Evolutionary conservation across 352 stramenopile species (phyloP), one percentile per base, ranked within the genome.

Genomic region (Phytopythium mirpurense): DNA sequence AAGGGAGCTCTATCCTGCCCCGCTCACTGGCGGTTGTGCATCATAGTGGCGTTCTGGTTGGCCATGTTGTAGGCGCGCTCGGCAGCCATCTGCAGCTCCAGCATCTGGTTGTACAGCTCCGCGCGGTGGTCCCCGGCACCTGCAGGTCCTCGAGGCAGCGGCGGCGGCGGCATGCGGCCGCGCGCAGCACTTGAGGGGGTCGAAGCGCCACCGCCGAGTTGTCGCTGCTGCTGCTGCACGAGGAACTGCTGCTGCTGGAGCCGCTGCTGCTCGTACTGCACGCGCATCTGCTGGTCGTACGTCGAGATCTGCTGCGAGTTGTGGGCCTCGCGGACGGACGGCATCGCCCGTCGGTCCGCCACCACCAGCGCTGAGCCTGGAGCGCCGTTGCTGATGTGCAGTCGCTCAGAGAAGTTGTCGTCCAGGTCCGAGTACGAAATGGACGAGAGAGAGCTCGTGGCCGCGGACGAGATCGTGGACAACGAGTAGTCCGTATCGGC

Each of bases 81-180:
- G 29, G 79, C 76, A 27, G 80, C 63, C 62, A 88, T 74, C 49
- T 86, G 79, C 52, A 90, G 62, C 57, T 86, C 76, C 27, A 88
- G 61, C 79, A 90, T 88, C 54, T 90, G 74, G 57, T 88, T 86
- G 67, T 90, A 90, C 9, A 90, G 66, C 14, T 62, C 76, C 56
- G 73, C 64, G 21, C 77, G 78, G 32, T 52, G 46, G 46, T 43
- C 23, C 8, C 5, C 46, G 7, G 29, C 46, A 3, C 16, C 29
- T n/a, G 19, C 27, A 5, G n/a, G 27, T 24, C 3, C 5, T 15
- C 16, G 9, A 8, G 10, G 23, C 26, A 36, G 26, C 18, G 11
- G 21, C 12, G 41, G 43, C 5, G 43, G 43, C 18, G 44, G 37
- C 34, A 56, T 47, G 19, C 21, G 24, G 14, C 32, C 34, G 8